Conservation (phyloP, 2,329 filamentous ascomycete species). For the Beauveria sp. region DNA sequence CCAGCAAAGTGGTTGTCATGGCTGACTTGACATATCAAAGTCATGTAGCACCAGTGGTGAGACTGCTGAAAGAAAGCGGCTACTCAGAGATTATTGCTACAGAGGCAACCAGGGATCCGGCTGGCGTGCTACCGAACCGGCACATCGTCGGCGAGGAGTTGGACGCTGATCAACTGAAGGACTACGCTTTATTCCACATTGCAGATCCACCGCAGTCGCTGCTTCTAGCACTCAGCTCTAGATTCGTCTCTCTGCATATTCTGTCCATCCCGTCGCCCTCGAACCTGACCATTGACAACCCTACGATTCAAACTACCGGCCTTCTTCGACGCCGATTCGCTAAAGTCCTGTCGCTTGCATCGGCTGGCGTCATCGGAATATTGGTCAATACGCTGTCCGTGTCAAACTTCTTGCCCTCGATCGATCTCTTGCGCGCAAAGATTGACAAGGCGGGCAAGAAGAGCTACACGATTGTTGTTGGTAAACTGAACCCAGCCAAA, state of each 20-base stretch:
- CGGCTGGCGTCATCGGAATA: conserved; percentile 81
- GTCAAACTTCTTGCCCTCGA: conserved; percentile 77
- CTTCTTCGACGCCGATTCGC: conserved; percentile 80
- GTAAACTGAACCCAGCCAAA: conserved; percentile 92
- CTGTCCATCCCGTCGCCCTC: conserved; percentile 55
- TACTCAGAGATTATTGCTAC: conserved; percentile 66
- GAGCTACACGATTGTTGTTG: conserved; percentile 91
- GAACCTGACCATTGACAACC: conserved; percentile 40
- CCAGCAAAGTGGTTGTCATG: conserved; percentile 66
- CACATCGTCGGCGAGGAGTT: conserved; percentile 44
- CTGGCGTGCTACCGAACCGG: conserved; percentile 77
- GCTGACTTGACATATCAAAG: conserved; percentile 83
- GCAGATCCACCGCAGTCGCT: conserved; percentile 73
- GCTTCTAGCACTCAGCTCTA: conserved; percentile 77
- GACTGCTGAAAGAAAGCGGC: conserved; percentile 49
- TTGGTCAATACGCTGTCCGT: conserved; percentile 93
- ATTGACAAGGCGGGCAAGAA: conserved; percentile 85
- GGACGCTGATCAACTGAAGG: conserved; percentile 41
- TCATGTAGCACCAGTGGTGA: conserved; percentile 56
- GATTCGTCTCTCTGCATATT: conserved; percentile 71
- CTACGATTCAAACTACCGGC: conserved; percentile 37
- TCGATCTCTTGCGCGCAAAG: conserved; percentile 62
- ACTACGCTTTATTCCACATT: conserved; percentile 78
- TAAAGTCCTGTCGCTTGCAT: conserved; percentile 70
- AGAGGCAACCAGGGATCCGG: conserved; percentile 67